phyloP scores from a whole-genome alignment of 306 rosid genomes.

The Cotoneaster glaucophyllus region DNA sequence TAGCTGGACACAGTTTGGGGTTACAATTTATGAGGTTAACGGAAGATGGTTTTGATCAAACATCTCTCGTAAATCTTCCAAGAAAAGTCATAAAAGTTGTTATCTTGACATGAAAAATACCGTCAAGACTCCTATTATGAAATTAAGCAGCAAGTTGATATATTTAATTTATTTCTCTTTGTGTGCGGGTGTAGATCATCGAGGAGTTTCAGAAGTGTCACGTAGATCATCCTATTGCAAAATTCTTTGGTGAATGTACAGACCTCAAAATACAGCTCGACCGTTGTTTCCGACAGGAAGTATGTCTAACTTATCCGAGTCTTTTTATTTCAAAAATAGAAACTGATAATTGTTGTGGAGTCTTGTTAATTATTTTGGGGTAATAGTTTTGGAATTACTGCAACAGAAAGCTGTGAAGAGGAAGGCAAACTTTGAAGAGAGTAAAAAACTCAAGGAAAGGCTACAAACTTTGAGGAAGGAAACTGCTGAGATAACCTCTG shows the following conservation, averaged over 20 bases:
- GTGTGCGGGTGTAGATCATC: slow-evolving; percentile 40
- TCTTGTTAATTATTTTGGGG: neutral
- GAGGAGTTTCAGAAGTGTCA: slow-evolving; percentile 86
- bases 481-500: slow-evolving; percentile 34
- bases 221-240: slow-evolving; percentile 61
- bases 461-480: slow-evolving; percentile 66
- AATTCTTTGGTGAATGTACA: slow-evolving; percentile 88
- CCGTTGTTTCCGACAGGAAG: slow-evolving; percentile 88
- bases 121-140: neutral
- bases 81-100: neutral
- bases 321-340: neutral
- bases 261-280: slow-evolving; percentile 83
- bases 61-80: neutral
- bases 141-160: neutral
- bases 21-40: neutral
- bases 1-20: neutral
- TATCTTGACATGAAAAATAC: neutral
- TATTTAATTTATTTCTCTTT: neutral
- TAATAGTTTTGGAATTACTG: neutral
- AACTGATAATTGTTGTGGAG: neutral
- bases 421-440: slow-evolving; percentile 86
- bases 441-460: slow-evolving; percentile 70
- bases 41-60: neutral
- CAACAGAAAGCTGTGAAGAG: slow-evolving; percentile 88
- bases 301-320: slow-evolving; percentile 26